phyloP scores from a whole-genome alignment of 2,329 filamentous ascomycete genomes.

The Penicillium sp. region DNA sequence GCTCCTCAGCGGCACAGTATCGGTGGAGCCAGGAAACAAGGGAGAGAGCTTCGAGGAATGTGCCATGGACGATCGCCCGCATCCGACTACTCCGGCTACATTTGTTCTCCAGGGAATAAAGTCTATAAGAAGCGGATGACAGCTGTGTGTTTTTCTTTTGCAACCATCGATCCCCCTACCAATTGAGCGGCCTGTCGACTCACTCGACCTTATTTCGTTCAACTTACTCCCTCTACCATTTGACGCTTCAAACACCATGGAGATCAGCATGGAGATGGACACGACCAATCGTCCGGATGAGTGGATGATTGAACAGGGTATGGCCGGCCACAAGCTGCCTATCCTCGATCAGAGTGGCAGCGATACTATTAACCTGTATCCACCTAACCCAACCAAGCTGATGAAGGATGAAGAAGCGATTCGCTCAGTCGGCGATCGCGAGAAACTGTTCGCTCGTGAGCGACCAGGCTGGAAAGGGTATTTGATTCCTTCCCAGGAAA shows the following conservation, averaged over 20 bases:
- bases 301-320: conserved; percentile 55
- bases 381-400: conserved; percentile 25
- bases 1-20: background rate
- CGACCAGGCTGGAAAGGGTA: conserved; percentile 49
- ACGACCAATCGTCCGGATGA: conserved; percentile 44
- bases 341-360: conserved; percentile 48
- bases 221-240: background rate
- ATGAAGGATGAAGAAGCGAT: conserved; percentile 46
- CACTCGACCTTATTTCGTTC: background rate
- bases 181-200: background rate
- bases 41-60: background rate
- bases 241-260: background rate
- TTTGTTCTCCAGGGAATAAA: background rate
- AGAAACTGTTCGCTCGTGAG: conserved; percentile 45
- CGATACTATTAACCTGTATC: conserved; percentile 31
- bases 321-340: conserved; percentile 47
- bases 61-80: background rate
- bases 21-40: background rate
- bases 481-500: background rate
- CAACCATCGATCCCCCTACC: background rate
- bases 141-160: background rate
- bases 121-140: background rate
- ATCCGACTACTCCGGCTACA: background rate
- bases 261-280: conserved; percentile 3
- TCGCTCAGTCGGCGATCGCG: conserved; percentile 39